These are phyloP conservation scores for Rhizopus delemar DNA, from an alignment of 371 early-diverging fungal species.

Conservation along the genomic window DNA sequence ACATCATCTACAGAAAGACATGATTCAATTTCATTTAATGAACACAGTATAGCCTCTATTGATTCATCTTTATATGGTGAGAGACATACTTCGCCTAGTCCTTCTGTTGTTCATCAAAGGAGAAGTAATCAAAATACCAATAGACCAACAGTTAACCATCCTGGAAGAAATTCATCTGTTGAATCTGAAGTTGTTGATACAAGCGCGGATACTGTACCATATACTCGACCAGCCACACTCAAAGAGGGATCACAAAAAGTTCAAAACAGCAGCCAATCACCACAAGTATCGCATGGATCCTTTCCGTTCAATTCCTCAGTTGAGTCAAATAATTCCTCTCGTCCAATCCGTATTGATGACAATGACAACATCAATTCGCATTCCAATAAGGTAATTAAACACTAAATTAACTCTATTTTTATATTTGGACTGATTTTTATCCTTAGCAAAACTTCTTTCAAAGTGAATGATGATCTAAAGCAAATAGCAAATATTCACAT, in stretches of 20 bases:
- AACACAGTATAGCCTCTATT: neutral
- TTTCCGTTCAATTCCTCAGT: neutral
- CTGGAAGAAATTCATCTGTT: neutral
- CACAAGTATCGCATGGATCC: neutral
- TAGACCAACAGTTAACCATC: neutral
- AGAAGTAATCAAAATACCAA: neutral
- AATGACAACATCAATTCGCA: too few species aligned
- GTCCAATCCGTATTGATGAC: too few species aligned
- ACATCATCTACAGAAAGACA: neutral
- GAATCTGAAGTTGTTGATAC: neutral
- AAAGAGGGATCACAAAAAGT: neutral
- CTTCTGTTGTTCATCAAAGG: neutral
- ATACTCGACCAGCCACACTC: neutral
- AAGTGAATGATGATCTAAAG: too few species aligned
- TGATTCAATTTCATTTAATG: neutral
- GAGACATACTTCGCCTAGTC: neutral
- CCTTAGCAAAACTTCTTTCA: too few species aligned
- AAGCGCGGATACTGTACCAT: neutral
- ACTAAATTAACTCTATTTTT: too few species aligned
- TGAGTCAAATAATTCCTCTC: neutral
- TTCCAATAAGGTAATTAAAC: too few species aligned
- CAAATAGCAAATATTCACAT: too few species aligned
- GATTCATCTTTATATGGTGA: neutral
- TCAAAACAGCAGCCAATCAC: neutral
- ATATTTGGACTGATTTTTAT: too few species aligned